Evolutionary conservation across 169 alveolate genomes (phyloP), one percentile per base, ranked within the genome.

Genomic region (Plasmodium inui): DNA sequence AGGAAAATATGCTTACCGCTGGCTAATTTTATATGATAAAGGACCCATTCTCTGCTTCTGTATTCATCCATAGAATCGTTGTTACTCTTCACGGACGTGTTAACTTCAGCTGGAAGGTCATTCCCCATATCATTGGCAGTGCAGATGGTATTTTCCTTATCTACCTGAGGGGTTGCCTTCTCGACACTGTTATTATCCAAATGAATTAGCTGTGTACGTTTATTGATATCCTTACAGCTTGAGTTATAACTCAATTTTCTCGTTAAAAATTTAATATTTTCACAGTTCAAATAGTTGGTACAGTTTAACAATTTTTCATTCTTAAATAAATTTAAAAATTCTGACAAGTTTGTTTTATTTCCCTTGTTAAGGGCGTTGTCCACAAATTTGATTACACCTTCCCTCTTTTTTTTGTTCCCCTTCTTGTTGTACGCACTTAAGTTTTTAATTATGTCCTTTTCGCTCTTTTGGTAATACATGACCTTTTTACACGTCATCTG

Each of bases 381-480:
- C 34, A 89, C 94, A 28, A 89, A 67, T 53, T 78, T 78, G 22
- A 89, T 89, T 50, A 79, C 44, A 22, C 90, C 37, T 61, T 89
- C 55, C 82, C 41, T 79, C 57, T 88, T 89, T 44, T 79, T 79
- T 61, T 67, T 89, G 22, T 17, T 72, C 46, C 81, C 83, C 19
- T 57, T 67, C 57, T 19, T 79, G 19, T 34, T 19, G 19, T 79
- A 37, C 46, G 46, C 37, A 28, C 7, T 79, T 12, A 89, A 79
- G 34, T 89, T 79, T 39, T 78, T 37, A 78, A 79, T n/a, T 32
- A 89, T 89, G 10, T 78, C 94, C 7, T 89, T 19, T 28, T 89
- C 90, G 82, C 76, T 78, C 44, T 79, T 89, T 46, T 89, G 94
- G 53, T 89, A 89, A 53, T 79, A 89, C 55, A 89, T 41, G n/a